Base-by-base conservation (phyloP, 106 monocot species). In the Allium sativum region DNA sequence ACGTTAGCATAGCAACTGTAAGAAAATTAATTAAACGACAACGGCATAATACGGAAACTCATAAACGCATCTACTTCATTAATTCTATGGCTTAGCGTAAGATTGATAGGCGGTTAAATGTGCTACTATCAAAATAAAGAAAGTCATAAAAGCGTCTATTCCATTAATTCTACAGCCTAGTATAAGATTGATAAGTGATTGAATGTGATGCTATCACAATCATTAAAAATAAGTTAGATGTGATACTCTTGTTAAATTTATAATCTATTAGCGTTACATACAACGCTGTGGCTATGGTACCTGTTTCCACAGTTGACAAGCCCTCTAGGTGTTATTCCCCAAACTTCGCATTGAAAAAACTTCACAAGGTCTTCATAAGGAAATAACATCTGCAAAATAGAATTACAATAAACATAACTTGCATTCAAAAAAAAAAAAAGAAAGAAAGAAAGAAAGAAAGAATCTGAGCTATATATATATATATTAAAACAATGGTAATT, bases 271-370 rank as follows among this genome's bases (percentile, higher is more conserved):
- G 31, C 31, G 2, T 31, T 31, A 31, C 4, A 31, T 31, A 31
- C 31, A 31, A 44, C 5, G 42, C 42, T 43, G 6, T 40, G 17
- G 8, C 20, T 46, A 18, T 18, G 40, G 42, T 74, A 96, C 96
- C 96, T 91, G 73, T 91, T 91, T 54, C 96, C 96, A 80, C 90
- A 96, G 68, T 96, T 96, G 41, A 87, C 45, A 69, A 96, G 90
- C 57, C 96, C 96, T 65, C 96, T 81, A 47, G 91, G 95, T 51
- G 79, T 79, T 52, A 91, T 56, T 22, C 82, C 82, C 51, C 59
- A 68, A 5, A 74, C 59, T 70, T 91, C 87, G 59, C 85, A 87
- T 44, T 96, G 84, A 53, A 91, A 96, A 71, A 87, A 67, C 68
- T 96, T 87, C 42, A 96, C 79, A 54, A 96, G 73, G 53, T 96